Percentiles rank a stretch among this genome's conserved stretches.
phyloP scores from a whole-genome alignment of 306 rosid species.

The Castanea sativa region DNA sequence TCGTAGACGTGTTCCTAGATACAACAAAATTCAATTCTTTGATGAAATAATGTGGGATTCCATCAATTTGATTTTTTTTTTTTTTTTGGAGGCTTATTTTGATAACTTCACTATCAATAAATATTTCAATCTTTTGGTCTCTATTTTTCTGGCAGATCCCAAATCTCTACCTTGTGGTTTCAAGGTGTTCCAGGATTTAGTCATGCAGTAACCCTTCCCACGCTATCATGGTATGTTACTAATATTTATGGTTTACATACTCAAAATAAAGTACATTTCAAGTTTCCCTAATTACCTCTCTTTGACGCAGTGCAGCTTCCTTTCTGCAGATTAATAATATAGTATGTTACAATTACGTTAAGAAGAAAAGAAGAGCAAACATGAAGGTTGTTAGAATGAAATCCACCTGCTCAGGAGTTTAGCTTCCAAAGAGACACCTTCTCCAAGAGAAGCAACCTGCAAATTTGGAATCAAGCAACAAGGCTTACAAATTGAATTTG shows the following conservation, averaged over 20 bases:
- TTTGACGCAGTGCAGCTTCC: constrained; percentile 85
- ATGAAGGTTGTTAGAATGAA: constrained; percentile 26
- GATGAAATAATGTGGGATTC: too few species aligned
- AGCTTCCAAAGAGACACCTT: constrained; percentile 97
- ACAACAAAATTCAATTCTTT: too few species aligned
- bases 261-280: constrained; percentile 12
- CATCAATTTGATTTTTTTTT: too few species aligned
- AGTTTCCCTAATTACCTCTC: constrained; percentile 66
- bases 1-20: too few species aligned
- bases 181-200: too few species aligned
- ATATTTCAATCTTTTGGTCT: too few species aligned
- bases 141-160: too few species aligned
- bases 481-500: constrained; percentile 23
- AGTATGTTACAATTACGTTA: constrained; percentile 18
- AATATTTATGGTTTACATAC: constrained; percentile 11
- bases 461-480: constrained; percentile 22
- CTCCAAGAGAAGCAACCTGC: constrained; percentile 92
- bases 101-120: too few species aligned
- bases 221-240: neutral
- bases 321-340: constrained; percentile 57
- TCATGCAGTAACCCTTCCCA: too few species aligned
- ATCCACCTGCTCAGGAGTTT: constrained; percentile 94
- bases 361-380: constrained; percentile 20
- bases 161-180: too few species aligned
- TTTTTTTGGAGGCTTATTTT: too few species aligned